These are phyloP conservation scores for Austroboletus sp. DNA, from an alignment of 1,284 basidiomycete genomes.

Conservation along the genomic window DNA sequence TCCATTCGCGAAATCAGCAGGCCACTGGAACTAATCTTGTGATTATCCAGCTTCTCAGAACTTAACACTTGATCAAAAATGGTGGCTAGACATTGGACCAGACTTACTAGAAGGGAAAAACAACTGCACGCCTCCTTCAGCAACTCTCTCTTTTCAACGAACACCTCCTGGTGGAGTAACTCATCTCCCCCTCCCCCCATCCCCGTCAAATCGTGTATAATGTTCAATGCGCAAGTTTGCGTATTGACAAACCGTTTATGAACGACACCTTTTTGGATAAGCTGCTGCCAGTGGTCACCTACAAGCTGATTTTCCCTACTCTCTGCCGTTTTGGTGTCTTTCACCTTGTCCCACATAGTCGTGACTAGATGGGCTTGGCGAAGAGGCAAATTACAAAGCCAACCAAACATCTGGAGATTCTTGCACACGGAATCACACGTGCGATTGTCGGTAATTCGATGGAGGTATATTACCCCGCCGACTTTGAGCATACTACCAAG, in stretches of 20 bases:
- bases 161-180: constrained; percentile 22
- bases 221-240: neutral
- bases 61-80: neutral
- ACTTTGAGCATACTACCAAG: constrained; percentile 17
- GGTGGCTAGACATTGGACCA: neutral
- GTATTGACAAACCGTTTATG: constrained; percentile 11
- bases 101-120: constrained; percentile 10
- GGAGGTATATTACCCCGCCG: constrained; percentile 19
- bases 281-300: constrained; percentile 22
- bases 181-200: neutral
- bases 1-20: too few relatives aligned
- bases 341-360: constrained; percentile 27
- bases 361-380: constrained; percentile 29
- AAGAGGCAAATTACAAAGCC: constrained; percentile 10
- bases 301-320: constrained; percentile 22
- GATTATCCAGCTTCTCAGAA: constrained; percentile 1
- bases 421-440: constrained; percentile 34
- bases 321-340: constrained; percentile 32
- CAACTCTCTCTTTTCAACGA: constrained; percentile 8
- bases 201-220: constrained; percentile 4
- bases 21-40: too few relatives aligned
- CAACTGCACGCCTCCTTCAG: constrained; percentile 17
- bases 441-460: constrained; percentile 34
- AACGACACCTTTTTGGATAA: constrained; percentile 32
- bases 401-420: constrained; percentile 37